Percentiles rank a stretch among this genome's conserved stretches.
These are phyloP conservation scores for Beauveria asiatica DNA, from an alignment of 2,329 filamentous ascomycete genomes.

Conservation along the genomic window DNA sequence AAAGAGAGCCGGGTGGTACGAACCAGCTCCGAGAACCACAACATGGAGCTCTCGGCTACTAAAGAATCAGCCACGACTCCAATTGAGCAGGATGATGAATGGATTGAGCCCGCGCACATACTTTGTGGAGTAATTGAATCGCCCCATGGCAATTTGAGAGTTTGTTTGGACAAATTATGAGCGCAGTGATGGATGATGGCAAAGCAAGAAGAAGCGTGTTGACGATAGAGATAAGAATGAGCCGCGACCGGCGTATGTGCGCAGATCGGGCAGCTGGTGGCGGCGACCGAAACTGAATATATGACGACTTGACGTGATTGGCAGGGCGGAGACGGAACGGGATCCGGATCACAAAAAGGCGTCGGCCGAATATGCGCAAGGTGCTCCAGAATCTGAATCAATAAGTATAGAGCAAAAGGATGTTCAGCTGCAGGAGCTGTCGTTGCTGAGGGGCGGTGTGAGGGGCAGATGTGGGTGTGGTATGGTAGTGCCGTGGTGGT, in stretches of 20 bases:
- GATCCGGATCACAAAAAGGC: background rate
- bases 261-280: conserved; percentile 4
- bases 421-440: background rate
- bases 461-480: background rate
- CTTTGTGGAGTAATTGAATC: conserved; percentile 10
- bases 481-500: background rate
- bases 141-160: conserved; percentile 2
- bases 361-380: background rate
- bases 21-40: conserved; percentile 73
- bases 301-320: conserved; percentile 1
- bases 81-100: background rate
- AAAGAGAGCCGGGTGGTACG: conserved; percentile 24
- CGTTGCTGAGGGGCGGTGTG: conserved; percentile 6
- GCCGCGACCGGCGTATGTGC: background rate
- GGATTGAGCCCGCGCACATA: background rate
- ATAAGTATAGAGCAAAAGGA: background rate
- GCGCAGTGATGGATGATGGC: background rate
- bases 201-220: background rate
- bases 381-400: conserved; percentile 1
- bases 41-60: conserved; percentile 70
- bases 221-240: background rate
- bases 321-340: conserved; percentile 1
- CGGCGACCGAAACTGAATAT: conserved; percentile 2
- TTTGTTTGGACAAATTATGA: background rate
- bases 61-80: conserved; percentile 14